These are phyloP conservation scores for Cercis canadensis DNA, from an alignment of 306 rosid genomes.

Conservation along the genomic window DNA sequence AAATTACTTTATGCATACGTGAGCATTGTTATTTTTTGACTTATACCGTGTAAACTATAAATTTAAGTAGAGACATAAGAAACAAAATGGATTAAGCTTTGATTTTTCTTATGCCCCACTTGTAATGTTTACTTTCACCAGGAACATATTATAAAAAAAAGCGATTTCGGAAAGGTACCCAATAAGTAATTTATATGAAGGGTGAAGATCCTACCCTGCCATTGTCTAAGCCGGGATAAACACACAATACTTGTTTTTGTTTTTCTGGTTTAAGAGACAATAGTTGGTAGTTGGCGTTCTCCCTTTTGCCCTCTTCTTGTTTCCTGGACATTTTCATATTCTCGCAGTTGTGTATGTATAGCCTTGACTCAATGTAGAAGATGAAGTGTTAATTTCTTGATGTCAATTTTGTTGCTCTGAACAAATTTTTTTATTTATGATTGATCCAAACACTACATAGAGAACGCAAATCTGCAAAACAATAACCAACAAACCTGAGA, in stretches of 20 bases:
- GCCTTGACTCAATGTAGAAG: conserved; percentile 7
- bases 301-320: neutral
- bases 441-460: no score
- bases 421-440: no score
- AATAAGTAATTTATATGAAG: conserved; percentile 38
- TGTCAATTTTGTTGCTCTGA: conserved; percentile 14
- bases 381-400: no score
- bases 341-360: no score
- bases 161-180: conserved; percentile 66
- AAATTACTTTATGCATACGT: no score
- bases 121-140: conserved; percentile 44
- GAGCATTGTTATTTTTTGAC: conserved; percentile 6
- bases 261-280: no score
- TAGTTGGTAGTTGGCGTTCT: neutral
- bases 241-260: no score
- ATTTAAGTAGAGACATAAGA: neutral
- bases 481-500: no score
- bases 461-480: no score
- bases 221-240: conserved; percentile 2
- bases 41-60: neutral
- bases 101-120: neutral
- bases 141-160: conserved; percentile 70
- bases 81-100: conserved; percentile 22
- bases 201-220: conserved; percentile 30
- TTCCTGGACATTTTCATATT: no score